Evolutionary conservation across 75 land plant genomes (phyloP).

Genomic region (Sequoiadendron giganteum): DNA sequence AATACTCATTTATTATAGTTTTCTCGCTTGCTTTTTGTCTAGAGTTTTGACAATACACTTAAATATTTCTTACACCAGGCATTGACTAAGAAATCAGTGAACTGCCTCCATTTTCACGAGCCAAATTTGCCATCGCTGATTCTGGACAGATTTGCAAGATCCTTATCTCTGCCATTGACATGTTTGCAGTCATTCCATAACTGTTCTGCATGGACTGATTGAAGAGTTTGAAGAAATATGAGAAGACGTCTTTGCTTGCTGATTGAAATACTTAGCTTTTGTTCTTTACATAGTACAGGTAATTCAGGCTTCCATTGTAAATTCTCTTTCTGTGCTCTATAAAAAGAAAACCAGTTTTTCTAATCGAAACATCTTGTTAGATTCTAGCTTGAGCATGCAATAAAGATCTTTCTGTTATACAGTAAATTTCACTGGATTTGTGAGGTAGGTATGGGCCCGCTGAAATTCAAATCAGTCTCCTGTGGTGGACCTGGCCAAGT

Average conservation of each 20-base stretch:
- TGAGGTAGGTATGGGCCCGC: background rate
- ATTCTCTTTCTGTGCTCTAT: background rate
- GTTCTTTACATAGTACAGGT: background rate
- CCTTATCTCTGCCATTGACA: background rate
- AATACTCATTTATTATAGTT: background rate
- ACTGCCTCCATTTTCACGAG: background rate
- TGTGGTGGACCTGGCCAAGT: background rate
- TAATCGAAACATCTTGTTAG: background rate
- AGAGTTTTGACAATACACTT: background rate
- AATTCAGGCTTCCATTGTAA: background rate
- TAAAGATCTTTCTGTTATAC: background rate
- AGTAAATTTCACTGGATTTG: background rate
- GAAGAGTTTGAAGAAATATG: background rate
- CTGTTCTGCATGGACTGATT: background rate
- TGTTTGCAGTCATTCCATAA: background rate
- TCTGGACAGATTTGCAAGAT: background rate
- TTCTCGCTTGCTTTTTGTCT: background rate
- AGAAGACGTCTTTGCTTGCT: background rate
- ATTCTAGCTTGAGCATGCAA: background rate
- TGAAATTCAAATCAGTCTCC: background rate
- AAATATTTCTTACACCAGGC: background rate
- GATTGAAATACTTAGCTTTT: background rate
- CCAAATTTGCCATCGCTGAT: background rate
- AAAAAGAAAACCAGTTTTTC: background rate
- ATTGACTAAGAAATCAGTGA: background rate